Percentiles rank a stretch among this genome's conserved stretches.
phyloP scores from a whole-genome alignment of 805 yeast species.

The Kregervanrija fluxuum region DNA sequence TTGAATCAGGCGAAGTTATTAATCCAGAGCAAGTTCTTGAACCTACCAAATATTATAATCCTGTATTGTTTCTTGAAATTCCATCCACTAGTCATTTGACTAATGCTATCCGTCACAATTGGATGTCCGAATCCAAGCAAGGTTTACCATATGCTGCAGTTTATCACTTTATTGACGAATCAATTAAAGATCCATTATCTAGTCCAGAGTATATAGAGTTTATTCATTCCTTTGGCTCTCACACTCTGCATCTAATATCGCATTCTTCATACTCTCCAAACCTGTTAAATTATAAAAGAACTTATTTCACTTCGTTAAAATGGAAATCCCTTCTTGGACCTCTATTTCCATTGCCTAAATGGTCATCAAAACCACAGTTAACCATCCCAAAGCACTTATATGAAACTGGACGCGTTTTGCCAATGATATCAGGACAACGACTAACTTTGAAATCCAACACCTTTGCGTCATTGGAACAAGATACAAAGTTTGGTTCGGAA shows the following conservation, averaged over 20 bases:
- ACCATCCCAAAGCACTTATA: conserved; percentile 17
- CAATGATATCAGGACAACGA: conserved; percentile 24
- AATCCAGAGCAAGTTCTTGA: conserved; percentile 69
- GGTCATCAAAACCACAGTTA: conserved; percentile 22
- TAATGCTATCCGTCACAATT: conserved; percentile 20
- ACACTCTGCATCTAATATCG: conserved; percentile 59
- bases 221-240: conserved; percentile 44
- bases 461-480: conserved; percentile 3
- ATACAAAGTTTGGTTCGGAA: conserved; percentile 4
- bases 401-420: conserved; percentile 15
- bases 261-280: conserved; percentile 62
- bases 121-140: conserved; percentile 10
- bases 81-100: conserved; percentile 46
- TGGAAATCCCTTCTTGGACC: conserved; percentile 45
- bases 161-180: conserved; percentile 71
- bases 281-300: conserved; percentile 47
- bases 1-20: conserved; percentile 52
- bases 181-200: conserved; percentile 32
- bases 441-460: conserved; percentile 16
- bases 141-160: conserved; percentile 35
- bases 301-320: conserved; percentile 47
- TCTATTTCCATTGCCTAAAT: conserved; percentile 36
- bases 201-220: conserved; percentile 40
- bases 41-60: conserved; percentile 47
- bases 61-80: conserved; percentile 64